These are phyloP conservation scores for Colletotrichum spaethianum DNA, from an alignment of 2,329 filamentous ascomycete genomes.

Conservation along the genomic window DNA sequence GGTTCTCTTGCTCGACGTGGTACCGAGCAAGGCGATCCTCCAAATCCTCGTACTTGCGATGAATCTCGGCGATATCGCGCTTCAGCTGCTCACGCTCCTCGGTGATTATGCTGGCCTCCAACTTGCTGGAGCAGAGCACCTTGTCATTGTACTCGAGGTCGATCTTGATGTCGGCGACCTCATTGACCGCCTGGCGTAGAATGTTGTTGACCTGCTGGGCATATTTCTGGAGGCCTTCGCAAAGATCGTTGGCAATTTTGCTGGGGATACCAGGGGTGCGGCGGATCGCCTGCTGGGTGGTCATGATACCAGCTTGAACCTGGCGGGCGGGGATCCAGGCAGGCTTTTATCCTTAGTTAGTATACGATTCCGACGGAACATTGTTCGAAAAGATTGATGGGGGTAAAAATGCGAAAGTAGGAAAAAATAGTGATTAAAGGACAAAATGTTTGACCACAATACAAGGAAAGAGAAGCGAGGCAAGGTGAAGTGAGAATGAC, in stretches of 20 bases:
- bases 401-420: not conserved
- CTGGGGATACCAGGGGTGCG: constrained; percentile 41
- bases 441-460: not conserved
- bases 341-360: constrained; percentile 33
- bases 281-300: constrained; percentile 41
- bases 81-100: constrained; percentile 40
- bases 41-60: constrained; percentile 41
- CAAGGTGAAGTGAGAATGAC: constrained; percentile 4
- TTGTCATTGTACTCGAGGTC: constrained; percentile 53
- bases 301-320: constrained; percentile 41
- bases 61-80: constrained; percentile 45
- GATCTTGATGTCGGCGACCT: constrained; percentile 45
- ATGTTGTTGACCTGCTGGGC: constrained; percentile 49
- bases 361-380: not conserved
- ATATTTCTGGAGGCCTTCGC: constrained; percentile 44
- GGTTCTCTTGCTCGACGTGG: constrained; percentile 38
- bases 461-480: not conserved
- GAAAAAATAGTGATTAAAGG: not conserved
- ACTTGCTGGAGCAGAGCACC: constrained; percentile 41
- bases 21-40: constrained; percentile 43
- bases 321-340: constrained; percentile 39
- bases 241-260: constrained; percentile 40
- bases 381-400: not conserved
- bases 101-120: constrained; percentile 36
- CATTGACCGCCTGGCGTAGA: constrained; percentile 41